Base-by-base conservation (phyloP, 805 yeast species). In the Saccharomyces cerevisiae region DNA sequence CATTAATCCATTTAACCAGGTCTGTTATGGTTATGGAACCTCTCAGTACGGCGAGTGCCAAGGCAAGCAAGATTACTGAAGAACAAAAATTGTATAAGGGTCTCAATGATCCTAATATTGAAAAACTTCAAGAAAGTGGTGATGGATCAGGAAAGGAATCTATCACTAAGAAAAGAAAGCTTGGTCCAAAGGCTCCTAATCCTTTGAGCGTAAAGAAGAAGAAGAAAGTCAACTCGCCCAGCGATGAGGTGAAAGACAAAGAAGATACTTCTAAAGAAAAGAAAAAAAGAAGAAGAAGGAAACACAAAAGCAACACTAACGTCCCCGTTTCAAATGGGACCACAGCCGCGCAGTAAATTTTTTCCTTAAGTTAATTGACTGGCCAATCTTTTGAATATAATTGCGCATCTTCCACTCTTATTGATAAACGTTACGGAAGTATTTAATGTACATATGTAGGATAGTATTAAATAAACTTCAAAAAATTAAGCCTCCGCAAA, bases 11-110 rank as follows among this genome's bases (percentile, higher is more conserved):
- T 68, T 83, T 94, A 81, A 84, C 87, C 64, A 78, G 97, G 57
- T 82, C 96, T 0, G 99, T 94, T 17, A 88, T 94, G 92, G 84
- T 94, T 28, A 83, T 94, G 94, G 99, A 94, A 70, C 97, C 97
- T 6, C 73, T 90, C 60, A 87, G 96, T 51, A 79, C 78, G 41
- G 87, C 88, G 6, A 85, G 92, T 47, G 76, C 74, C 11, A 68
- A 66, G 48, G 75, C 77, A 14, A 81, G 82, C 53, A 64, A 65
- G 48, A 61, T 70, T 29, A 73, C 77, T 46, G 99, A 94, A 70
- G 67, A 73, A 1, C 75, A 77, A 48, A 94, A 94, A 64, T 75
- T 94, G 51, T 80, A 80, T 2, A 79, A 78, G 26, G 98, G 98
- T 0, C 77, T 94, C 67, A 92, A 94, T 66, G 85, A 83, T 61